Conservation (phyloP, 768 basidiomycete species). For the Mrakia hoshinonis region DNA sequence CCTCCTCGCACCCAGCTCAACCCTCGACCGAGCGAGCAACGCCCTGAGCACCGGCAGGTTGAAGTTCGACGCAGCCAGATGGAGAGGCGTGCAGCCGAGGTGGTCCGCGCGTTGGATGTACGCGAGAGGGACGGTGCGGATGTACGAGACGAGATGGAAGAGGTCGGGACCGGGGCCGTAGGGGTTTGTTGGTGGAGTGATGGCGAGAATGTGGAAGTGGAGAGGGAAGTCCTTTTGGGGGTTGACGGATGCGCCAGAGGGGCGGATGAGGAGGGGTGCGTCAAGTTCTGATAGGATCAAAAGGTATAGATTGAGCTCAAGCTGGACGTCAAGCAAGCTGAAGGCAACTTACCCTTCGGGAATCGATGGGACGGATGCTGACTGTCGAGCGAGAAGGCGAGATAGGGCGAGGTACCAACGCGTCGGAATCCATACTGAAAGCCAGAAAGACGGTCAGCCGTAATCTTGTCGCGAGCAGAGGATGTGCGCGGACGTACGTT, state of each 20-base stretch:
- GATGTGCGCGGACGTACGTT: too few species aligned
- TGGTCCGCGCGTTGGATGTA: conserved; percentile 7
- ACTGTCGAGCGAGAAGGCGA: neutral
- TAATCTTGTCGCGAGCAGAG: neutral
- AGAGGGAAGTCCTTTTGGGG: conserved; percentile 9
- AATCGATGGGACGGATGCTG: neutral
- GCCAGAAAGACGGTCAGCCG: neutral
- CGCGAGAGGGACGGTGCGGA: conserved; percentile 1
- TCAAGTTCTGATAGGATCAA: neutral
- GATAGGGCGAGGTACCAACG: neutral
- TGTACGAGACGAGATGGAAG: conserved; percentile 2
- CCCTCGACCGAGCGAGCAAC: neutral
- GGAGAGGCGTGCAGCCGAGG: conserved; percentile 9
- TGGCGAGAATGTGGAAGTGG: neutral
- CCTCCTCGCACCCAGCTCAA: neutral
- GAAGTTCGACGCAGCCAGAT: neutral
- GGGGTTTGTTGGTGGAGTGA: neutral
- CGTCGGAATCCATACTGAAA: neutral
- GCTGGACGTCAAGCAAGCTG: neutral
- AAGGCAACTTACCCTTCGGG: neutral
- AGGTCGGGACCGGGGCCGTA: neutral
- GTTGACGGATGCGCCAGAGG: neutral
- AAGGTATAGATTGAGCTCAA: neutral
- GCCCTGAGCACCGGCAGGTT: conserved; percentile 3
- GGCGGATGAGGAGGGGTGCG: neutral